phyloP scores from a whole-genome alignment of 768 basidiomycete genomes.

The Psilocybe cubensis region DNA sequence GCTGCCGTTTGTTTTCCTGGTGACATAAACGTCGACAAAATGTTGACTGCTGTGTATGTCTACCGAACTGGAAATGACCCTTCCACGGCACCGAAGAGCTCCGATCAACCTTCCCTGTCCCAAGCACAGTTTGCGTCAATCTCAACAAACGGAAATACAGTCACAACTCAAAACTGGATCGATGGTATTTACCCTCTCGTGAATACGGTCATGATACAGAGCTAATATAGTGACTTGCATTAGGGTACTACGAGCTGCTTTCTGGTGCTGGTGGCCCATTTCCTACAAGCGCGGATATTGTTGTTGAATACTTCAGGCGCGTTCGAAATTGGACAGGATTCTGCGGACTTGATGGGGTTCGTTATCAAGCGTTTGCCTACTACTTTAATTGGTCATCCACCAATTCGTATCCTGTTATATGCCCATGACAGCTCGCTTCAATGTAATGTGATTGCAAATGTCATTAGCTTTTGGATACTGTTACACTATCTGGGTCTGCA shows the following conservation, averaged over 20 bases:
- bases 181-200: too few relatives aligned
- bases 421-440: neutral
- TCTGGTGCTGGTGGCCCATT: neutral
- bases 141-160: neutral
- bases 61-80: neutral
- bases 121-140: neutral
- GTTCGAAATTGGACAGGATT: neutral
- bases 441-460: too few relatives aligned
- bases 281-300: neutral
- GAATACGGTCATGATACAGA: too few relatives aligned
- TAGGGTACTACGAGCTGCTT: neutral
- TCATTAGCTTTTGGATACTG: too few relatives aligned
- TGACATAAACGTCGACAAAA: neutral
- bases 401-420: neutral
- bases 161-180: conserved; percentile 1
- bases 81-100: neutral
- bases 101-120: neutral
- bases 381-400: neutral
- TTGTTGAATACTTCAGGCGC: neutral
- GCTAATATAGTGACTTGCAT: too few relatives aligned
- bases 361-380: neutral
- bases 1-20: neutral
- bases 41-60: neutral
- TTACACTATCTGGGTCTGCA: too few relatives aligned
- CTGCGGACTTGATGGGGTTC: neutral